A percentile compares a stretch with the other conserved stretches of the same genome.
phyloP scores from a whole-genome alignment of 73 alveolate species.

The Stentor coeruleus region DNA sequence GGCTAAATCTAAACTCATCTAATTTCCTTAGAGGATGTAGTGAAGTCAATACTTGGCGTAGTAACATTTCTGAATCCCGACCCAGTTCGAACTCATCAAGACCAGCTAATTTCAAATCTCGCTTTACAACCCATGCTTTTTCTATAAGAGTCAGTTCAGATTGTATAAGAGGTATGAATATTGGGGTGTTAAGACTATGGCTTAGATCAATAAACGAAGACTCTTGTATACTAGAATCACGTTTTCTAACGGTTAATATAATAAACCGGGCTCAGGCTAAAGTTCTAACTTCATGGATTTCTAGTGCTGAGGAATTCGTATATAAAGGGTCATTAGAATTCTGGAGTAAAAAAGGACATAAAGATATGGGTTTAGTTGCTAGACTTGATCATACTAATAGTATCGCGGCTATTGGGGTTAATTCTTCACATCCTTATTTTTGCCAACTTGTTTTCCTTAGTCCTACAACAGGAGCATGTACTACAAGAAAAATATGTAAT shows the following conservation, averaged over 20 bases:
- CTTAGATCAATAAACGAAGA: background rate
- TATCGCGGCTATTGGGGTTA: conserved; percentile 5
- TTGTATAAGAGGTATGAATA: background rate
- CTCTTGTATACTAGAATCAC: conserved; percentile 18
- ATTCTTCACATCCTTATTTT: conserved; percentile 22
- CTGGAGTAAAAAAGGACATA: conserved; percentile 20
- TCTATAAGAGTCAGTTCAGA: background rate
- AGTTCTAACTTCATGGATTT: background rate
- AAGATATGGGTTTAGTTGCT: conserved; percentile 4
- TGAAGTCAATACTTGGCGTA: background rate
- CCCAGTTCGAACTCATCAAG: conserved; percentile 12
- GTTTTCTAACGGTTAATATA: background rate
- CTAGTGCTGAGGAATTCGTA: background rate
- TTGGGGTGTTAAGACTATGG: conserved; percentile 6
- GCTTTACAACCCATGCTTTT: background rate
- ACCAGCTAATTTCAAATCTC: background rate
- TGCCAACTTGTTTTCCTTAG: background rate
- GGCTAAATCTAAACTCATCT: conserved; percentile 12
- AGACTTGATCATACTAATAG: background rate
- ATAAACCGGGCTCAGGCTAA: background rate
- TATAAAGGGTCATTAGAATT: conserved; percentile 9
- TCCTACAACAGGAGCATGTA: background rate
- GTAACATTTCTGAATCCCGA: background rate
- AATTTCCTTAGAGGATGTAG: background rate
- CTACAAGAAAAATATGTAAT: conserved; percentile 12